Evolutionary conservation across 1,284 basidiomycete species (phyloP).

Genomic region (Puccinia novopanici): DNA sequence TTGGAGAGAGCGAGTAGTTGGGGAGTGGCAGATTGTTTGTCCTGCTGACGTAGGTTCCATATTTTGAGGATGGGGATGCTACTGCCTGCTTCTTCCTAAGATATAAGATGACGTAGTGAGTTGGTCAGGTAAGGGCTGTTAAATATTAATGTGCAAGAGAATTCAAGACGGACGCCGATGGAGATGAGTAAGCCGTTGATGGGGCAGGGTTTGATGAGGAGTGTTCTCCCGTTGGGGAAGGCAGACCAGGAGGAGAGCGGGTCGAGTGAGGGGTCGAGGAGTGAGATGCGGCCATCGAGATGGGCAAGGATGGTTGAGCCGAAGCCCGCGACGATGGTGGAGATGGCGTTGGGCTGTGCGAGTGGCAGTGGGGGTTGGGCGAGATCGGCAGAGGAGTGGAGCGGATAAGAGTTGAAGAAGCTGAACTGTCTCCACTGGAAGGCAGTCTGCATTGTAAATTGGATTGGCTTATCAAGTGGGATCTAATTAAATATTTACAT

Average conservation of each 20-base stretch:
- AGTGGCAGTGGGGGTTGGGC: conserved; percentile 73
- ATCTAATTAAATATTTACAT: no score
- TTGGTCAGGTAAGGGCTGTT: no score
- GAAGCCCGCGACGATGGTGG: conserved; percentile 67
- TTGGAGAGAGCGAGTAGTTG: conserved; percentile 74
- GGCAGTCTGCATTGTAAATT: no score
- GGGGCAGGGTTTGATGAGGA: conserved; percentile 82
- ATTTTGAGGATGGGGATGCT: conserved; percentile 80
- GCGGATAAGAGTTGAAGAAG: conserved; percentile 73
- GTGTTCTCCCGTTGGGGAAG: conserved; percentile 60
- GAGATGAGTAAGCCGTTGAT: conserved; percentile 75
- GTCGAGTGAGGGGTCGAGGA: conserved; percentile 75
- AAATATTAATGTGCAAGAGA: no score
- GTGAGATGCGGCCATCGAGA: conserved; percentile 75
- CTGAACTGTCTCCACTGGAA: conserved; percentile 56
- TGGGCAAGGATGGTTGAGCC: conserved; percentile 73
- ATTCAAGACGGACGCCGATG: conserved; percentile 69
- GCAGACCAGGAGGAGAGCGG: conserved; percentile 60
- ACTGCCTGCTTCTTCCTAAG: conserved; percentile 76
- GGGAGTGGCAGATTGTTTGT: conserved; percentile 72
- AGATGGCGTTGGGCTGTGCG: conserved; percentile 74
- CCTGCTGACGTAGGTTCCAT: conserved; percentile 78
- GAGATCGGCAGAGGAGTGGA: conserved; percentile 78
- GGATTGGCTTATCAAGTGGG: no score
- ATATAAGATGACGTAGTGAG: no score